A percentile compares a stretch with the other conserved stretches of the same genome.
Conservation (phyloP, 176 grass and related monocot species). For the Echinochloa phyllopogon region DNA sequence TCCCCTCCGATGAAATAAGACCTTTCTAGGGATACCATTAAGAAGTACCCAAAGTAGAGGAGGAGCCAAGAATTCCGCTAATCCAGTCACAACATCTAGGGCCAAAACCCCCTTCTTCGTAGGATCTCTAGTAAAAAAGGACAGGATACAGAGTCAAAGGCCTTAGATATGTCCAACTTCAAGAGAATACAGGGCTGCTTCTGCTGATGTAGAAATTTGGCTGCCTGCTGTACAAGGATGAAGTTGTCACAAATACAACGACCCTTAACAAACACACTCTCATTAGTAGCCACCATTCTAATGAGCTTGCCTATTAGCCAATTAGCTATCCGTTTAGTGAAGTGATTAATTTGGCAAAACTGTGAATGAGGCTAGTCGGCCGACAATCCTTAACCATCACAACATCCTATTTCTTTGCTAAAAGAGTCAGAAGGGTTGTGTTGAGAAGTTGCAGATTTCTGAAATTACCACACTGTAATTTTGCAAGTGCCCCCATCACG, state of each 20-base stretch:
- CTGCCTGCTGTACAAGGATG: background rate
- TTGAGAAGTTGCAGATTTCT: too few species aligned
- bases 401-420: too few species aligned
- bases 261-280: background rate
- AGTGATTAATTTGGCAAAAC: too few species aligned
- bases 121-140: background rate
- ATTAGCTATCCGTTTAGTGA: too few species aligned
- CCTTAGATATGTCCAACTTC: background rate
- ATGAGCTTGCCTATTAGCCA: too few species aligned
- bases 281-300: background rate
- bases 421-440: too few species aligned
- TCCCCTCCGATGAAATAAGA: rapidly evolving
- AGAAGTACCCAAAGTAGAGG: background rate
- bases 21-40: background rate
- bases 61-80: rapidly evolving
- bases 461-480: too few species aligned
- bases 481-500: background rate
- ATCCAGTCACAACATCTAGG: background rate
- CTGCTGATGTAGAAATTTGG: background rate
- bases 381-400: too few species aligned
- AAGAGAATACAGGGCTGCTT: background rate
- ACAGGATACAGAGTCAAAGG: background rate
- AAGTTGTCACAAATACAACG: background rate
- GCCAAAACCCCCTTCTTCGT: background rate
- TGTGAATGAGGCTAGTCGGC: too few species aligned